Base-by-base conservation (phyloP, 192 early-diverging fungal genomes). In the Linnemannia schmuckeri region DNA sequence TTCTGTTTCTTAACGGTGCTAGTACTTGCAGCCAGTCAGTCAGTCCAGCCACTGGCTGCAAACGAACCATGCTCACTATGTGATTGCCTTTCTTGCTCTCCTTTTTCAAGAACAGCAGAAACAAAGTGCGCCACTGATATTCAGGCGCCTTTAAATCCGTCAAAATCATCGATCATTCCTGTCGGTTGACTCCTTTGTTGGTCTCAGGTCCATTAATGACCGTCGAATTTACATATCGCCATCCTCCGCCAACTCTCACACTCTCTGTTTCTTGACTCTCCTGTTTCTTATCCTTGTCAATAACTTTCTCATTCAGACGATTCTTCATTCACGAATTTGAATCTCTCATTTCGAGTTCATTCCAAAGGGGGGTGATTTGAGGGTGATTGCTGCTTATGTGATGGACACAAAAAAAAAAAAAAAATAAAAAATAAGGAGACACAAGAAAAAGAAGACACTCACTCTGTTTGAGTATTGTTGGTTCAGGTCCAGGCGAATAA, bases 321-420 rank as follows among this genome's bases (percentile, higher is more conserved):
- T 61, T n/a, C 9, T n/a, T 61, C 30, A 66, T 66, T 66, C 30
- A 9, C 49, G 49, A 17, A 18, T 20, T 52, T 13, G 30, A 27
- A 33, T 30, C 57, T 27, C 24, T 27, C 52, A 54, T 54, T 54
- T 54, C 15, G 18, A 54, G 20, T 0, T 66, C 61, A 66, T 66
- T 66, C 61, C 61, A 66, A 66, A 66, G 61, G 61, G 27, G 27
- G 30, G 57, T 3, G 55, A 5, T 27, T 57, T 10, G n/a, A 57
- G 55, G 55, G 27, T 66, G 61, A 66, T 57, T 72, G 37, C 24
- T 66, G 61, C 61, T 66, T 66, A 66, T 66, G 61, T 35, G 61
- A 66, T 66, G 61, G 33, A 17, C 55, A 61, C 55, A 61, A n/a
- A 61, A 10, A 61, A 12, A 61, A n/a, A 61, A 10, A 61, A 12